phyloP scores from a whole-genome alignment of 495 filamentous ascomycete species.

The Letharia columbiana region DNA sequence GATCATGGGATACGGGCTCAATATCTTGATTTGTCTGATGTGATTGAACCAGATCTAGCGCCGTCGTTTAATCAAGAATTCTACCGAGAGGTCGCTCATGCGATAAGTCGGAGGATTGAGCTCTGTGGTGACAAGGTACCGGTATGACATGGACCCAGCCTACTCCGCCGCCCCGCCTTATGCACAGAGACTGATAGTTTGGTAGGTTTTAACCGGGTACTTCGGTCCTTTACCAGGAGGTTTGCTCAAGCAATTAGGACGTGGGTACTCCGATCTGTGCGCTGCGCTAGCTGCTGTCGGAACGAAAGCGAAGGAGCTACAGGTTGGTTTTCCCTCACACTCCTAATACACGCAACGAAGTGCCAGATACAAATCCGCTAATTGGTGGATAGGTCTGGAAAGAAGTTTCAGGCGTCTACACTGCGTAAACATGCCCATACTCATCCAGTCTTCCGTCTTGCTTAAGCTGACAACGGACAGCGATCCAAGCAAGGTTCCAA shows the following conservation, averaged over 20 bases:
- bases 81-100: slow-evolving; percentile 59
- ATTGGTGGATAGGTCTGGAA: slow-evolving; percentile 45
- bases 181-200: background rate
- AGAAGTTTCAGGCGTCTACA: slow-evolving; percentile 23
- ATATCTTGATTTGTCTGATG: slow-evolving; percentile 76
- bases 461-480: background rate
- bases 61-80: slow-evolving; percentile 65
- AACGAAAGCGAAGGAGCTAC: slow-evolving; percentile 52
- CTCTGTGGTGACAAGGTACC: slow-evolving; percentile 64
- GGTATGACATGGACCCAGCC: slow-evolving; percentile 30
- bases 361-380: slow-evolving; percentile 25
- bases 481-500: slow-evolving; percentile 71
- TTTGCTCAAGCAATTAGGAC: slow-evolving; percentile 67
- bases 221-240: slow-evolving; percentile 81
- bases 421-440: background rate
- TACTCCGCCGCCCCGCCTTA: background rate
- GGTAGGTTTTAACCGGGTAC: slow-evolving; percentile 58
- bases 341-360: background rate
- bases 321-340: slow-evolving; percentile 44
- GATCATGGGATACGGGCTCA: slow-evolving; percentile 71
- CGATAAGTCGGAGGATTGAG: slow-evolving; percentile 57
- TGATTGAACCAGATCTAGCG: slow-evolving; percentile 53
- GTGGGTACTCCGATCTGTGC: slow-evolving; percentile 86
- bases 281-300: slow-evolving; percentile 76
- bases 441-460: slow-evolving; percentile 52